phyloP scores from a whole-genome alignment of 2,329 filamentous ascomycete genomes.

The Cordyceps pruinosa region DNA sequence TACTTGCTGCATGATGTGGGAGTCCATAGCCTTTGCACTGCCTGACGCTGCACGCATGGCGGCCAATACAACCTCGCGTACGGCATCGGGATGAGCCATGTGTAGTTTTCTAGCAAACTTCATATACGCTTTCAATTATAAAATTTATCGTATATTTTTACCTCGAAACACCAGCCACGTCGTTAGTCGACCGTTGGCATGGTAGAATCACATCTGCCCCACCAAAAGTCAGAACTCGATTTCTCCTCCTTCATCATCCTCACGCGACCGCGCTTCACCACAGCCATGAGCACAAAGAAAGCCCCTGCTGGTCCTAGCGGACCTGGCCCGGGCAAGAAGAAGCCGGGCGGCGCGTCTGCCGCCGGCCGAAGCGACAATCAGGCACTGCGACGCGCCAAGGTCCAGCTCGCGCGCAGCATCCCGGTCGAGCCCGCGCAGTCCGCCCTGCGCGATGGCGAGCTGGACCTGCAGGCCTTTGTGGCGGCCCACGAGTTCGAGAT shows the following conservation, averaged over 20 bases:
- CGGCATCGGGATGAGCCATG: too few species aligned
- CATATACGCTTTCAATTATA: not conserved
- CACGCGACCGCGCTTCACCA: conserved; percentile 9
- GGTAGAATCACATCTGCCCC: not conserved
- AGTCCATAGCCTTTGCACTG: too few species aligned
- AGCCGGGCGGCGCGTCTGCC: conserved; percentile 17
- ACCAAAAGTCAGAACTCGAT: conserved; percentile 8
- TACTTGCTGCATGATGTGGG: too few species aligned
- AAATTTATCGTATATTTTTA: not conserved
- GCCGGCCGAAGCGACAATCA: conserved; percentile 20
- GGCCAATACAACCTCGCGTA: too few species aligned
- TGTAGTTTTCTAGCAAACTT: too few species aligned
- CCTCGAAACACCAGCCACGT: not conserved
- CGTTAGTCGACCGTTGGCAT: not conserved
- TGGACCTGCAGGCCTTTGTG: conserved; percentile 80
- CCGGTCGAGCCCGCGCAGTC: conserved; percentile 43
- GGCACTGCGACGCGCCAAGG: conserved; percentile 38
- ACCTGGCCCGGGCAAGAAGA: conserved; percentile 19
- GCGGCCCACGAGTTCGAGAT: conserved; percentile 86
- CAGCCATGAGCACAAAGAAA: conserved; percentile 23
- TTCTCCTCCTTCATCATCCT: not conserved
- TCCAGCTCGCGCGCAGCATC: conserved; percentile 42
- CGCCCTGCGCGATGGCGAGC: conserved; percentile 62
- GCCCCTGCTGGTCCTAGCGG: conserved; percentile 21
- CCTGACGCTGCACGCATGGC: too few species aligned